Percentiles rank a stretch among this genome's conserved stretches.
Conservation (phyloP, 495 filamentous ascomycete genomes). For the Aspergillus bridgeri region DNA sequence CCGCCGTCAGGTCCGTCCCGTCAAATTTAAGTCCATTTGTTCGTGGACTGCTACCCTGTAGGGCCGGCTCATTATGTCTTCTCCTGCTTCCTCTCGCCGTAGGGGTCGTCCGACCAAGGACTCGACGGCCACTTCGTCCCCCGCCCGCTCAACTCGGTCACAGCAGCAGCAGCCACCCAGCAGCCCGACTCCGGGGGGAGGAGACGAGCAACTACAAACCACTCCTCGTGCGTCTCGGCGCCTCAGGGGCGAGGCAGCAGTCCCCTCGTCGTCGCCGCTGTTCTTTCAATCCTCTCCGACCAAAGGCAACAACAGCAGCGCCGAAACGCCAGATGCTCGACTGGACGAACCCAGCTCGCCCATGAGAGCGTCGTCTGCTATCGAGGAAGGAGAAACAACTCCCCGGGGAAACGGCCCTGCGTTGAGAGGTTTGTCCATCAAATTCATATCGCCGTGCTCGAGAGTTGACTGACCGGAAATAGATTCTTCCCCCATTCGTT, state of each 20-base stretch:
- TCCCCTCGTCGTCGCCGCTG: constrained; percentile 71
- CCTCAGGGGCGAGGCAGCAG: constrained; percentile 32
- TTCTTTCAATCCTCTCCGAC: constrained; percentile 78
- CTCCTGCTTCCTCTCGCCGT: constrained; percentile 41
- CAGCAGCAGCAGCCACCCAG: constrained; percentile 33
- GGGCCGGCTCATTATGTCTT: constrained; percentile 42
- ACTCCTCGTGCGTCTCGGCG: constrained; percentile 48
- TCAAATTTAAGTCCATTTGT: not conserved
- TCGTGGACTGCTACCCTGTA: constrained; percentile 3
- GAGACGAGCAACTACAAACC: constrained; percentile 27
- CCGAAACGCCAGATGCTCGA: constrained; percentile 51
- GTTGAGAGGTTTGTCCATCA: constrained; percentile 58
- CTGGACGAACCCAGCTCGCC: constrained; percentile 65
- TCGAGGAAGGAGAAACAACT: constrained; percentile 64
- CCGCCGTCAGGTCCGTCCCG: constrained; percentile 8
- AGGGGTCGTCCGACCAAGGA: constrained; percentile 43
- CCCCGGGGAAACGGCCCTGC: constrained; percentile 61
- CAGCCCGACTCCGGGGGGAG: constrained; percentile 29
- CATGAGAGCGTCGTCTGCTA: constrained; percentile 53
- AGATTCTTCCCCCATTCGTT: constrained; percentile 92
- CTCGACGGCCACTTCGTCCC: constrained; percentile 38
- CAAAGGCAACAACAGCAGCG: constrained; percentile 50
- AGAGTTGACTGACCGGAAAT: constrained; percentile 1
- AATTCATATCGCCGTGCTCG: not conserved
- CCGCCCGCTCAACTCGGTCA: constrained; percentile 30